Percentiles rank a stretch among this genome's conserved stretches.
Evolutionary conservation across 2,329 filamentous ascomycete genomes (phyloP).

Genomic region (Clonostachys rhizophaga): DNA sequence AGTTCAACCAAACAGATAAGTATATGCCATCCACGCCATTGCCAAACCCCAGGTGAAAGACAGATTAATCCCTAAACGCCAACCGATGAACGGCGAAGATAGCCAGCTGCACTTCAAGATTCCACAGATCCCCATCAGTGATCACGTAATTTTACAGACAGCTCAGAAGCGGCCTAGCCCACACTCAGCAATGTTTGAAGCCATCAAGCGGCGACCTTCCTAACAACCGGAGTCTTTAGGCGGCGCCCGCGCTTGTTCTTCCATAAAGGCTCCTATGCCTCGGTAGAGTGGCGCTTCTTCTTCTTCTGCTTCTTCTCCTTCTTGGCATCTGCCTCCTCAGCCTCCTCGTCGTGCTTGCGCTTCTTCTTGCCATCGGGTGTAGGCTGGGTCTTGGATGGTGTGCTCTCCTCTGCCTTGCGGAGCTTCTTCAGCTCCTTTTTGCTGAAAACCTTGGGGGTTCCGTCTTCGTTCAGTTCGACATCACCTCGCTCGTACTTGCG

Average conservation of each 20-base stretch:
- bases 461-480: conserved; percentile 61
- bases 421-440: conserved; percentile 76
- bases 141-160: too few species aligned
- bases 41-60: too few species aligned
- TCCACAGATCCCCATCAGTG: too few species aligned
- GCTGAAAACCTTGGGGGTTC: conserved; percentile 62
- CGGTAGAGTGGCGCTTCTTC: conserved; percentile 35
- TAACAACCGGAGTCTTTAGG: background rate
- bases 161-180: too few species aligned
- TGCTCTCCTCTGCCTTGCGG: conserved; percentile 54
- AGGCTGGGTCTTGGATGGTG: conserved; percentile 34
- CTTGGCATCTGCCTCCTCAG: conserved; percentile 57
- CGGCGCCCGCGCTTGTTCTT: background rate
- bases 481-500: conserved; percentile 74
- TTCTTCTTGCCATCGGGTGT: conserved; percentile 51
- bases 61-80: too few species aligned
- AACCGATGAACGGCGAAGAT: too few species aligned
- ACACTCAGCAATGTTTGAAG: too few species aligned
- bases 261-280: conserved; percentile 1
- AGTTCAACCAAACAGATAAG: too few species aligned
- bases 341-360: conserved; percentile 65
- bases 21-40: too few species aligned
- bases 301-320: conserved; percentile 53
- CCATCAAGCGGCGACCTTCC: too few species aligned
- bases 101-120: too few species aligned